Base-by-base conservation (phyloP, 148 eudicot species). In the Vaccinium vitisidaea region DNA sequence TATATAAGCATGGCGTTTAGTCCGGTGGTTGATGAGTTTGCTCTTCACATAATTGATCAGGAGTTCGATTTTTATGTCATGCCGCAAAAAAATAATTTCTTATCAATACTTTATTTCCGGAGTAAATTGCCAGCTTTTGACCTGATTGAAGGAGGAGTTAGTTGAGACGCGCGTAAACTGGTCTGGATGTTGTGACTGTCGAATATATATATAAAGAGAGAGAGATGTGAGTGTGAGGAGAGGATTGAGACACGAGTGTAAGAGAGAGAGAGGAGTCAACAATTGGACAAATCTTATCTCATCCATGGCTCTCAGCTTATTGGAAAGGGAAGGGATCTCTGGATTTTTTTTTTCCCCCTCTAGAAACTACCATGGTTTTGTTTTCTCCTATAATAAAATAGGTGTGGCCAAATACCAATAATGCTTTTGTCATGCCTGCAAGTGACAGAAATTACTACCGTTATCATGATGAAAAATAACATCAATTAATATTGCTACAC, bases 201-300 rank as follows among this genome's bases (percentile, higher is more conserved):
- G 46, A 43, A 43, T 32, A 75, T 32, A 76, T 36, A 65, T 16
- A 36, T 58, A 78, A 27, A 75, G 67, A 27, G 63, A 77, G 50
- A 36, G 69, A 80, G 81, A 82, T 16, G 8, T 25, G 39, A 18
- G 50, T 75, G 27, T 86, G 86, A 83, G 90, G 92, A 80, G 84
- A 82, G 80, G 75, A 86, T 86, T 90, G 23, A 84, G 78, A 86
- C 89, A 90, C 90, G 88, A 84, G 54, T 73, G 81, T 59, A 4
- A 73, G 43, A 63, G 43, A 85, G 43, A 85, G 53, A 46, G 21
- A 1, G 21, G 36, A 54, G 50, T 76, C 18, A 56, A 8, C 48
- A 39, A 73, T 27, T 87, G 77, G 82, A 81, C 79, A 85, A 52
- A 80, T 83, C 86, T 87, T 83, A 85, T 89, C 91, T 80, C 85